Conservation (phyloP, 768 basidiomycete species). For the Termitomyces sp. region DNA sequence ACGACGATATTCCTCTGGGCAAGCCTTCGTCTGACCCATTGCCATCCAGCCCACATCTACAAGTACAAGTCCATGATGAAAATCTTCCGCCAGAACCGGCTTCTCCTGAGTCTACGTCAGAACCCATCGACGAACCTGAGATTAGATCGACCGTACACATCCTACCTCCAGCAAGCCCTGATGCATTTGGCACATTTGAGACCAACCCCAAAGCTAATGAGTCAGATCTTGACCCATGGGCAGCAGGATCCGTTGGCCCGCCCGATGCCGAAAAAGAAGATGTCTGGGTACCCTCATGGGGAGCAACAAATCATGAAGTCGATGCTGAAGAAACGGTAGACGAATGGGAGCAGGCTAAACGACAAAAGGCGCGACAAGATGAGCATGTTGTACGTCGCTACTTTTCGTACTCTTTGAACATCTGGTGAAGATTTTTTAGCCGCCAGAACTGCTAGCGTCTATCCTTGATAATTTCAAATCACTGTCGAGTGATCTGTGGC, state of each 20-base stretch:
- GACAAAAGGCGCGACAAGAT: conserved; percentile 56
- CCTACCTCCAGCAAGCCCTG: conserved; percentile 37
- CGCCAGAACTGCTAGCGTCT: conserved; percentile 60
- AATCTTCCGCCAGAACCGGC: background rate
- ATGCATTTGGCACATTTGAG: conserved; percentile 60
- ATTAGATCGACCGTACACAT: conserved; percentile 10
- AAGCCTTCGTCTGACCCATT: conserved; percentile 17
- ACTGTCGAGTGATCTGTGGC: conserved; percentile 52
- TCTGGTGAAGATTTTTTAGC: conserved; percentile 37
- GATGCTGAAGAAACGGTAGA: conserved; percentile 31
- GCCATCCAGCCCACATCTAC: too few species aligned
- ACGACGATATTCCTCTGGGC: conserved; percentile 37
- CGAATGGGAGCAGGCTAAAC: conserved; percentile 66
- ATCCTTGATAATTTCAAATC: conserved; percentile 54
- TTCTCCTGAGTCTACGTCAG: background rate
- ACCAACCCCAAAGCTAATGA: conserved; percentile 33
- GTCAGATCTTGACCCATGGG: conserved; percentile 32
- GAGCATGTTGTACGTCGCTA: conserved; percentile 56
- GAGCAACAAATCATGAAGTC: conserved; percentile 16
- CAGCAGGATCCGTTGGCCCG: conserved; percentile 23
- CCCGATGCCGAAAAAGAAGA: conserved; percentile 17
- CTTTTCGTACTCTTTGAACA: conserved; percentile 12
- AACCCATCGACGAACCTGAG: background rate
- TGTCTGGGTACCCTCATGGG: conserved; percentile 46
- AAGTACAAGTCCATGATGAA: too few species aligned